Evolutionary conservation across 2,329 filamentous ascomycete species (phyloP).

Genomic region (Zopfia rhizophila): DNA sequence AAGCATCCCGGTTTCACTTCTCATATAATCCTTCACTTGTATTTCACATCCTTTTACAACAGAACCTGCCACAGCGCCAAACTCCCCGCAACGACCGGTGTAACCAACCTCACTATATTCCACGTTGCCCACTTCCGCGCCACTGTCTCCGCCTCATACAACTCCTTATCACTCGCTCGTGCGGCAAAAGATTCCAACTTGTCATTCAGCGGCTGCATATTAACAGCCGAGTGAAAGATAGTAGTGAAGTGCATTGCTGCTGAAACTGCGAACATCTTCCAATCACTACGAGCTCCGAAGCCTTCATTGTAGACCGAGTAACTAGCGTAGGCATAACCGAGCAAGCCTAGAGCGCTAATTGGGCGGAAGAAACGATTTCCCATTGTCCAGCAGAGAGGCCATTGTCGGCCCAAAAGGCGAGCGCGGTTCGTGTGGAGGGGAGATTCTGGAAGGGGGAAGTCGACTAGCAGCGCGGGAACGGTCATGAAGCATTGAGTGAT

Average conservation of each 20-base stretch:
- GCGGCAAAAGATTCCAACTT: constrained; percentile 56
- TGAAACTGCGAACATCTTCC: constrained; percentile 57
- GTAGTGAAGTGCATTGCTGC: constrained; percentile 59
- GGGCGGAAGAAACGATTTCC: constrained; percentile 64
- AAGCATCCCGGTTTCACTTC: no score
- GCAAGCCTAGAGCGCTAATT: constrained; percentile 60
- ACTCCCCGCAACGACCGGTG: constrained; percentile 44
- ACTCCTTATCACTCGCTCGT: constrained; percentile 42
- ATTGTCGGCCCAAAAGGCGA: constrained; percentile 59
- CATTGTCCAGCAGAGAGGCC: constrained; percentile 62
- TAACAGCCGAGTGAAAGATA: constrained; percentile 61
- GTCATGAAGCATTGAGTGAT: constrained; percentile 65
- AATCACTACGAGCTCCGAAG: constrained; percentile 52
- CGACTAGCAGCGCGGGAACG: constrained; percentile 59
- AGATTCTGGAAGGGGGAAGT: constrained; percentile 56
- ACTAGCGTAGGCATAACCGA: constrained; percentile 59
- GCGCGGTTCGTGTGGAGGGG: constrained; percentile 56
- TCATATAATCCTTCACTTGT: no score
- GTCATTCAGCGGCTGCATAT: constrained; percentile 64
- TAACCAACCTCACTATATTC: constrained; percentile 49
- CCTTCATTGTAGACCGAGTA: constrained; percentile 49
- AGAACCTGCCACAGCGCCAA: constrained; percentile 45
- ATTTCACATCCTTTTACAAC: constrained; percentile 22
- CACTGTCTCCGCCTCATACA: constrained; percentile 42
- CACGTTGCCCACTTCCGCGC: constrained; percentile 49